Percentiles rank a stretch among this genome's conserved stretches.
Evolutionary conservation across 495 filamentous ascomycete genomes (phyloP).

Genomic region (Penicillium canariense): DNA sequence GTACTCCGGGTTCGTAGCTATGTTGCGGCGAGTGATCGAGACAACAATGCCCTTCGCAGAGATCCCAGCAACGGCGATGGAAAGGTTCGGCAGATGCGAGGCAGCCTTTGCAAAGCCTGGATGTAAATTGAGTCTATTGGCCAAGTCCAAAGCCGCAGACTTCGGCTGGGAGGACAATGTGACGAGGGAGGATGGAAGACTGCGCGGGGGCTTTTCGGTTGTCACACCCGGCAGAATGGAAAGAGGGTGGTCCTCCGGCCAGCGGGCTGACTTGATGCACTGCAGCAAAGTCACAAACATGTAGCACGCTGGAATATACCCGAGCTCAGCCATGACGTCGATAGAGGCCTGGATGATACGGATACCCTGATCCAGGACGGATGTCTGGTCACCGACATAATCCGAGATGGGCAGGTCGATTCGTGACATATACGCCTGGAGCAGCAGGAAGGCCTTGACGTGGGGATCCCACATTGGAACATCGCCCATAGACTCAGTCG

Average conservation of each 20-base stretch:
- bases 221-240: slow-evolving; percentile 79
- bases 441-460: slow-evolving; percentile 89
- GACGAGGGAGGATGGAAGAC: slow-evolving; percentile 23
- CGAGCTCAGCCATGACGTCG: slow-evolving; percentile 90
- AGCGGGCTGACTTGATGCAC: slow-evolving; percentile 86
- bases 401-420: slow-evolving; percentile 92
- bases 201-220: slow-evolving; percentile 32
- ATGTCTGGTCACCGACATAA: slow-evolving; percentile 92
- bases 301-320: slow-evolving; percentile 67
- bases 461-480: slow-evolving; percentile 98
- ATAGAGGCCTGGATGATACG: slow-evolving; percentile 91
- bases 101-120: slow-evolving; percentile 56
- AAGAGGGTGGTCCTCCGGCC: slow-evolving; percentile 79
- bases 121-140: slow-evolving; percentile 30
- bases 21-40: slow-evolving; percentile 64
- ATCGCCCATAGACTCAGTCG: slow-evolving; percentile 63
- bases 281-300: slow-evolving; percentile 85
- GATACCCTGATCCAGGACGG: slow-evolving; percentile 89
- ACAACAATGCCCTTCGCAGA: slow-evolving; percentile 62
- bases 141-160: slow-evolving; percentile 23
- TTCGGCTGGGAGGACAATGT: slow-evolving; percentile 29
- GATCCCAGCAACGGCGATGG: slow-evolving; percentile 58
- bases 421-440: slow-evolving; percentile 93
- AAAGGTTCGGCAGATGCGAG: slow-evolving; percentile 63
- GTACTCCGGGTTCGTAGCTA: slow-evolving; percentile 56